Percentiles rank a stretch among this genome's conserved stretches.
Conservation (phyloP, 1,284 basidiomycete species). For the Apiotrichum brassicae region DNA sequence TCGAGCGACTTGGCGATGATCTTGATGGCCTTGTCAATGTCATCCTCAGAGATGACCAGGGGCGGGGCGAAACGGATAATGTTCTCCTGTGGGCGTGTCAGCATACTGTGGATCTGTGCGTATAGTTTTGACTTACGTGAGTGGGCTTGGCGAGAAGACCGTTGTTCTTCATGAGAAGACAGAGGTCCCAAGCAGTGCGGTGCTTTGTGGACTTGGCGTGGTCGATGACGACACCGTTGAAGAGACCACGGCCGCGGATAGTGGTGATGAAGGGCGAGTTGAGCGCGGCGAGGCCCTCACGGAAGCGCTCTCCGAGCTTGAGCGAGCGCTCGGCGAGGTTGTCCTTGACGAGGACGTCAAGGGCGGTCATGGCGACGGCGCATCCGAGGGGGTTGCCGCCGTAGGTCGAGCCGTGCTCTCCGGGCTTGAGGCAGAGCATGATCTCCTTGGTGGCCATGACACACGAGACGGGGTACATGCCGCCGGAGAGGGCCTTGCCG, state of each 20-base stretch:
- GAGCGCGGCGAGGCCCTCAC: slow-evolving; percentile 58
- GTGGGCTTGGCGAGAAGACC: slow-evolving; percentile 84
- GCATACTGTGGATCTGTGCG: slow-evolving; percentile 47
- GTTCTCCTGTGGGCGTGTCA: slow-evolving; percentile 3
- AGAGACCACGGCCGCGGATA: slow-evolving; percentile 77
- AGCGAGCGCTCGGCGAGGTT: slow-evolving; percentile 72
- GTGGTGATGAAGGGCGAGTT: slow-evolving; percentile 63
- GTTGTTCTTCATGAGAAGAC: slow-evolving; percentile 81
- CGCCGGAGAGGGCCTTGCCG: slow-evolving; percentile 93
- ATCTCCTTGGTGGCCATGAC: slow-evolving; percentile 83
- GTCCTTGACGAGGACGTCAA: slow-evolving; percentile 83
- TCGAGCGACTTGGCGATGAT: slow-evolving; percentile 70
- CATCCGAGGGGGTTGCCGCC: slow-evolving; percentile 93
- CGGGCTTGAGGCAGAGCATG: slow-evolving; percentile 94
- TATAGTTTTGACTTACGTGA: slow-evolving; percentile 48
- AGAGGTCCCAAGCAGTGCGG: slow-evolving; percentile 91
- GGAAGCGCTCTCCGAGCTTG: slow-evolving; percentile 74
- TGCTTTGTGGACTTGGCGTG: slow-evolving; percentile 68
- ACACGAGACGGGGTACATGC: slow-evolving; percentile 92
- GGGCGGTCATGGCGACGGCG: slow-evolving; percentile 85
- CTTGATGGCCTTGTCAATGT: slow-evolving; percentile 65
- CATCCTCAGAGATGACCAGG: slow-evolving; percentile 80
- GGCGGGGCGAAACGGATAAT: slow-evolving; percentile 89
- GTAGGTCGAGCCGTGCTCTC: slow-evolving; percentile 95
- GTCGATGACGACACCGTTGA: slow-evolving; percentile 94